Conservation (phyloP, 1,284 basidiomycete species). For the Anthracocystis panici-leucophaei region DNA sequence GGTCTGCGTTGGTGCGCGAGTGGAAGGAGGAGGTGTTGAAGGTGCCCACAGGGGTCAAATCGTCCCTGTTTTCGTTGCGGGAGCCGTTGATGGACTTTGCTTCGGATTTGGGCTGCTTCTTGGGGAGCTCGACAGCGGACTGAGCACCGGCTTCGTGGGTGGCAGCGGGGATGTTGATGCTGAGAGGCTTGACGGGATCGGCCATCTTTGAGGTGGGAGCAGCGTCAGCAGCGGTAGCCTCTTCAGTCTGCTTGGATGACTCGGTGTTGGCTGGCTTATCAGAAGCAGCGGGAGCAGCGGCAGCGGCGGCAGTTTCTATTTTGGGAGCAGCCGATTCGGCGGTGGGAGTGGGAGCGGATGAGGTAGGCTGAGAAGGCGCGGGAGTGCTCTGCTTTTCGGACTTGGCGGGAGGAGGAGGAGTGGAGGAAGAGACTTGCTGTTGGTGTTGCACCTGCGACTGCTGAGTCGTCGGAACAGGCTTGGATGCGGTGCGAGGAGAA, state of each 20-base stretch:
- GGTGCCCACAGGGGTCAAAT: conserved; percentile 40
- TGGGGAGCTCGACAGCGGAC: conserved; percentile 38
- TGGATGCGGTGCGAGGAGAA: conserved; percentile 15
- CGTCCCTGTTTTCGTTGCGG: conserved; percentile 14
- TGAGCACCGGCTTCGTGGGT: conserved; percentile 17
- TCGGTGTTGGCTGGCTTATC: background rate
- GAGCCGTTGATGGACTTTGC: conserved; percentile 14
- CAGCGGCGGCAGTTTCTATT: conserved; percentile 5
- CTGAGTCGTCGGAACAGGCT: conserved; percentile 6
- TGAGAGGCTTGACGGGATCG: conserved; percentile 33
- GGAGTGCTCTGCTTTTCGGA: conserved; percentile 18
- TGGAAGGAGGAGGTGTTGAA: conserved; percentile 54
- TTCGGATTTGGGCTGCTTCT: conserved; percentile 47
- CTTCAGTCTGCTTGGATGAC: background rate
- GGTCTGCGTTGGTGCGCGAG: conserved; percentile 50
- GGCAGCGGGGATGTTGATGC: conserved; percentile 46
- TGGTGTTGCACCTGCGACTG: background rate
- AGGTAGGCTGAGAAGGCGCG: conserved; percentile 16
- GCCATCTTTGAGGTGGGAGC: conserved; percentile 18
- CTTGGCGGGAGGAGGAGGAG: conserved; percentile 30
- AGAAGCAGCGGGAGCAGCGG: conserved; percentile 13
- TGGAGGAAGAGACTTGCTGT: conserved; percentile 15
- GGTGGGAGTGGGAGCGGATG: conserved; percentile 22
- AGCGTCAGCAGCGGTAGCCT: conserved; percentile 6
- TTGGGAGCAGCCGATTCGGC: conserved; percentile 24